Evolutionary conservation across 2,329 filamentous ascomycete species (phyloP).

Genomic region (Myriosclerotinia duriaeana): DNA sequence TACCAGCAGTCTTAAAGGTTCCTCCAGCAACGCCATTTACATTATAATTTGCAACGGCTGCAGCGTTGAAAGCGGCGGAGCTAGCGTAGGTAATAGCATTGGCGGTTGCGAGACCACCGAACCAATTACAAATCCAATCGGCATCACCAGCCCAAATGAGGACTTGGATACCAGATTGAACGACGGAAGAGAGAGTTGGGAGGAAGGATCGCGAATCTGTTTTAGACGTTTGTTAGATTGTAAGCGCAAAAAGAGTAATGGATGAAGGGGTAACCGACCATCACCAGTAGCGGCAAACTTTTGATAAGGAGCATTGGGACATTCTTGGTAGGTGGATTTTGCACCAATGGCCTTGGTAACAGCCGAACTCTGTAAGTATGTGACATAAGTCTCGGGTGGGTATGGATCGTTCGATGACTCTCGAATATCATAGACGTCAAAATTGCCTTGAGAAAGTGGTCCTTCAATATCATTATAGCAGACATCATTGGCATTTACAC

Average conservation of each 20-base stretch:
- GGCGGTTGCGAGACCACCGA: conserved; percentile 50
- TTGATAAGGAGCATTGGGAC: conserved; percentile 42
- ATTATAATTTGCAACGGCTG: conserved; percentile 46
- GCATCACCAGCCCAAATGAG: conserved; percentile 55
- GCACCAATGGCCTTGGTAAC: conserved; percentile 50
- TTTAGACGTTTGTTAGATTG: not conserved
- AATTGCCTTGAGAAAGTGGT: conserved; percentile 20
- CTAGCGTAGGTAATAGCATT: conserved; percentile 48
- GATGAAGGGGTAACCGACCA: conserved; percentile 32
- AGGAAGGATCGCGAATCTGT: conserved; percentile 47
- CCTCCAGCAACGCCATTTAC: conserved; percentile 50
- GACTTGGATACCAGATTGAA: conserved; percentile 50
- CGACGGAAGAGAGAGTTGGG: conserved; percentile 46
- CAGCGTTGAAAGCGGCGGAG: conserved; percentile 44
- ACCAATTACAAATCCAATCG: conserved; percentile 60
- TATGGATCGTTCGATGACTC: conserved; percentile 35
- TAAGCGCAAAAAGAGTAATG: not conserved
- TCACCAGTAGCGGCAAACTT: conserved; percentile 47
- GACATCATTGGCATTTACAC: conserved; percentile 63
- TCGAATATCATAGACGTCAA: conserved; percentile 26
- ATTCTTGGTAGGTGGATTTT: conserved; percentile 45
- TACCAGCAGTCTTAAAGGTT: conserved; percentile 51
- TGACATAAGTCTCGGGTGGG: conserved; percentile 44
- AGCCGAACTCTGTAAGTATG: conserved; percentile 44
- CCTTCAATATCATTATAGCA: conserved; percentile 39